A percentile compares a stretch with the other conserved stretches of the same genome.
Conservation (phyloP, 2,329 filamentous ascomycete genomes). For the Aureobasidium lini region DNA sequence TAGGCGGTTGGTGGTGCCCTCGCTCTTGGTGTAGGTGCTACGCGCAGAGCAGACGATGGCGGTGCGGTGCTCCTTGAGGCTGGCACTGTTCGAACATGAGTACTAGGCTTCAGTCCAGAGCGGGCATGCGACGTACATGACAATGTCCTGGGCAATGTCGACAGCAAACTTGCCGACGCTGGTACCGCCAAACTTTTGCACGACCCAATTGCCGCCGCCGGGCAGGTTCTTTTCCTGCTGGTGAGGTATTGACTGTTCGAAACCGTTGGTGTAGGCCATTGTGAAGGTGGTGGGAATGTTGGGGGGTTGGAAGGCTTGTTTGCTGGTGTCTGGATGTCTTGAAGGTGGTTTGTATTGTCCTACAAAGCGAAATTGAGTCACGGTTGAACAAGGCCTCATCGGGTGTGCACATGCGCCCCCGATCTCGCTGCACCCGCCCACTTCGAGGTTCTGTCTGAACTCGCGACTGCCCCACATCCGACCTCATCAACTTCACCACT, state of each 20-base stretch:
- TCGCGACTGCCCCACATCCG: background rate
- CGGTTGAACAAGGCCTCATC: background rate
- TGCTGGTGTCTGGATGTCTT: background rate
- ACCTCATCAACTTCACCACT: background rate
- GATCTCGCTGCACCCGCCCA: background rate
- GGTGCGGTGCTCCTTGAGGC: slow-evolving; percentile 61
- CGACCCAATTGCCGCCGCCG: slow-evolving; percentile 59
- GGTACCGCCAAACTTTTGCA: slow-evolving; percentile 93
- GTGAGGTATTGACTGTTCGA: slow-evolving; percentile 31
- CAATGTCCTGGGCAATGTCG: slow-evolving; percentile 53
- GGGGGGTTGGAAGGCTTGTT: background rate
- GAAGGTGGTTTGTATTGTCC: background rate
- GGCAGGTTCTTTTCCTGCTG: slow-evolving; percentile 41
- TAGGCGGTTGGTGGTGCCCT: slow-evolving; percentile 78
- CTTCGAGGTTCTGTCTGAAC: background rate
- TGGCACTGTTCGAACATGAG: slow-evolving; percentile 30
- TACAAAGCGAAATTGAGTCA: slow-evolving; percentile 3
- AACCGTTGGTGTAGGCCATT: slow-evolving; percentile 19
- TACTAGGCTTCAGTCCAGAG: background rate
- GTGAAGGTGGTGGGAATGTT: slow-evolving; percentile 5
- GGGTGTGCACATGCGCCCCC: background rate
- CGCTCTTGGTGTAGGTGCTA: slow-evolving; percentile 87
- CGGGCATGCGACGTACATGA: slow-evolving; percentile 36
- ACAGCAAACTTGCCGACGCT: slow-evolving; percentile 88
- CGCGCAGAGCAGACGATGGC: slow-evolving; percentile 93